phyloP scores from a whole-genome alignment of 2,329 filamentous ascomycete genomes.

The Ambrosiella beaveri region DNA sequence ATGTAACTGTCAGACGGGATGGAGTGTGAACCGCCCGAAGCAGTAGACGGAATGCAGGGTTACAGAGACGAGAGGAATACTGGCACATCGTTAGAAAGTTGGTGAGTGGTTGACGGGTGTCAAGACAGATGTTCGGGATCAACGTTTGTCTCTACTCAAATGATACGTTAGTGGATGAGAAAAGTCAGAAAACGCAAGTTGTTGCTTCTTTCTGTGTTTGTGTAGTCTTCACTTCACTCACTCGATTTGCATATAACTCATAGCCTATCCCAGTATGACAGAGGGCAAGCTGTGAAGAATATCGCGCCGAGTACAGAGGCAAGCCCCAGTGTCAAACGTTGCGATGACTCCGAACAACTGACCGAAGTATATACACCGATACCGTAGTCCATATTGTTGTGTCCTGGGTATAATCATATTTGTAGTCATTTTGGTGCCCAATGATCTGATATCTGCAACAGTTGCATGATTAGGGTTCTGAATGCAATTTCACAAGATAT shows the following conservation, averaged over 20 bases:
- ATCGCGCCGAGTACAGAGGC: no score
- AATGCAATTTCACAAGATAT: neutral
- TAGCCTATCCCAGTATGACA: no score
- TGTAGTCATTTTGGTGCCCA: neutral
- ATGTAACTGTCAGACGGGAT: neutral
- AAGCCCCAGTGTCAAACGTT: no score
- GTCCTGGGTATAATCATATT: neutral
- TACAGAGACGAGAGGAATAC: neutral
- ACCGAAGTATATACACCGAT: neutral
- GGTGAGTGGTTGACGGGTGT: neutral
- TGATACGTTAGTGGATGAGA: neutral
- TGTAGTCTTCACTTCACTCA: no score
- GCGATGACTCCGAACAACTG: no score
- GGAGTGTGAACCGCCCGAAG: neutral
- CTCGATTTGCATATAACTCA: no score
- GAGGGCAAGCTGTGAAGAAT: no score
- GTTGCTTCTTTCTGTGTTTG: neutral
- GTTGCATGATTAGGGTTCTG: neutral
- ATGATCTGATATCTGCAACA: neutral
- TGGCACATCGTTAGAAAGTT: neutral
- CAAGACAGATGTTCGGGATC: neutral
- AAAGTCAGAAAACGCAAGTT: neutral
- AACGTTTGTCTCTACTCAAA: no score
- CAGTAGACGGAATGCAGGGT: neutral
- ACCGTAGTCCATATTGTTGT: neutral